Evolutionary conservation across 176 grass and related monocot genomes (phyloP).

Genomic region (Rhynchospora tenuis): DNA sequence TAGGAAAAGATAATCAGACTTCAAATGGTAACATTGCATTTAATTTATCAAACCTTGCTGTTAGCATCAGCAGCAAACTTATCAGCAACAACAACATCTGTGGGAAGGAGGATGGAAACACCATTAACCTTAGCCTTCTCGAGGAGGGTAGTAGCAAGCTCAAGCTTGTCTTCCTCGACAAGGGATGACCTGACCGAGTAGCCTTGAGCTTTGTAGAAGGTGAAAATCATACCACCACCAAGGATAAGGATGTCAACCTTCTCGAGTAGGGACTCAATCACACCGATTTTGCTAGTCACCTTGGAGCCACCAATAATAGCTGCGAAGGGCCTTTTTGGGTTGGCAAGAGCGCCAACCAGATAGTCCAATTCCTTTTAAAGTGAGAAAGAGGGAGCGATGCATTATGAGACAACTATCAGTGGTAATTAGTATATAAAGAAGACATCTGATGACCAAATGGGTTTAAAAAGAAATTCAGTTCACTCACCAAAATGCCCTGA

Average conservation of each 20-base stretch:
- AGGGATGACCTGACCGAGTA: too few relatives aligned
- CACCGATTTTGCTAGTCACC: constrained; percentile 89
- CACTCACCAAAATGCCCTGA: neutral
- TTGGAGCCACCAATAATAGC: constrained; percentile 97
- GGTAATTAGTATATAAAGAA: neutral
- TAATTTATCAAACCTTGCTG: constrained; percentile 61
- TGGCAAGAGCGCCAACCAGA: constrained; percentile 83
- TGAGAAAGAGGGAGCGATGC: neutral
- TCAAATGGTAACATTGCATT: too few relatives aligned
- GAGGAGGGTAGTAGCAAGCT: constrained; percentile 53
- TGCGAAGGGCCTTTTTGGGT: constrained; percentile 86
- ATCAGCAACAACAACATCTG: constrained; percentile 68
- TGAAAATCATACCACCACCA: constrained; percentile 94
- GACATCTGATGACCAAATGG: neutral
- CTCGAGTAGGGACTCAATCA: constrained; percentile 68
- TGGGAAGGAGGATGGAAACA: constrained; percentile 66
- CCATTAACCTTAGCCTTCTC: constrained; percentile 84
- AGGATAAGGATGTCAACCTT: constrained; percentile 95
- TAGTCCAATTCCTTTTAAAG: constrained; percentile 79
- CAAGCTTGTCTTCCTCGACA: too few relatives aligned
- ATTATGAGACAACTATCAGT: neutral
- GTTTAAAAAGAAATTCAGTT: neutral
- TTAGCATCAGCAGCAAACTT: constrained; percentile 98
- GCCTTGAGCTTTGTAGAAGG: too few relatives aligned
- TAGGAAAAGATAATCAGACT: too few relatives aligned